A percentile compares a stretch with the other conserved stretches of the same genome.
Conservation (phyloP, 345 rosid species). For the Gossypioides kirkii region DNA sequence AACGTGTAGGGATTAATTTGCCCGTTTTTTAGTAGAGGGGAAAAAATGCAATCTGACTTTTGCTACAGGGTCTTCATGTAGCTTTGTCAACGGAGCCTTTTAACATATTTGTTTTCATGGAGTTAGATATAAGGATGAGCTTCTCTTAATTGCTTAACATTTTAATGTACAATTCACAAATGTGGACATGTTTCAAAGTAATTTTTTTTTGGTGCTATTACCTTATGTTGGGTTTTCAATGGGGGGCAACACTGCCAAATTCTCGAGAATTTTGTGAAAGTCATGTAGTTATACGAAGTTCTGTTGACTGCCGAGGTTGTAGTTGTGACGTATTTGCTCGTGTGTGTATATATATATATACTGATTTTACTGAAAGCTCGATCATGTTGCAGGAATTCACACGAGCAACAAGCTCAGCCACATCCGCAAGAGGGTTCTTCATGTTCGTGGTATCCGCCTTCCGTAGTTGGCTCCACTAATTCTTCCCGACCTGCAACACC, state of each 20-base stretch:
- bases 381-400: conserved; percentile 50
- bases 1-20: too few species aligned
- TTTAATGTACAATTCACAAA: neutral
- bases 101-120: neutral
- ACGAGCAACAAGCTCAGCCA: conserved; percentile 61
- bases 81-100: too few species aligned
- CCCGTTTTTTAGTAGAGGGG: too few species aligned
- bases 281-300: neutral
- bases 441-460: conserved; percentile 76
- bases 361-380: conserved; percentile 8
- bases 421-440: conserved; percentile 53
- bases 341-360: neutral
- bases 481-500: conserved; percentile 62
- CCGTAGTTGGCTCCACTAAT: conserved; percentile 47
- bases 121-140: neutral
- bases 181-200: neutral
- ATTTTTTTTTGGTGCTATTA: neutral
- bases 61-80: too few species aligned
- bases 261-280: neutral
- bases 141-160: neutral
- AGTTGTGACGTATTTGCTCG: neutral
- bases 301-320: neutral
- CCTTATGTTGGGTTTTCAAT: neutral
- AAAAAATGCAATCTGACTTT: too few species aligned
- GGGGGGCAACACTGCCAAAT: neutral